These are phyloP conservation scores for Pholiota microspora DNA, from an alignment of 768 basidiomycete genomes.

Conservation along the genomic window DNA sequence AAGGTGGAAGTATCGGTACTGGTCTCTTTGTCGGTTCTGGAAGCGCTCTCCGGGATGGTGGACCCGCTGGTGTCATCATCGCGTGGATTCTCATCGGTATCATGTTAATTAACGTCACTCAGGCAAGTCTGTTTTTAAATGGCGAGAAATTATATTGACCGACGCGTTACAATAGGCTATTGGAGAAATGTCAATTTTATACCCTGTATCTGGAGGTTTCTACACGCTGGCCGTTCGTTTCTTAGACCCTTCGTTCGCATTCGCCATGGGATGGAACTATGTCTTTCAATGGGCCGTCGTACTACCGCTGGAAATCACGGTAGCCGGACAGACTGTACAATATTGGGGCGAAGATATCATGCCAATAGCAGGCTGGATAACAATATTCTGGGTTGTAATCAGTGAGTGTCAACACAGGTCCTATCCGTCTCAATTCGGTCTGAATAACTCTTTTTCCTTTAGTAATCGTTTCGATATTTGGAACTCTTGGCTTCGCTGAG, in stretches of 20 bases:
- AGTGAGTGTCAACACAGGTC: conserved; percentile 19
- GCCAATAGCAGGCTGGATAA: conserved; percentile 43
- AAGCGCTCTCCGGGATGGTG: conserved; percentile 34
- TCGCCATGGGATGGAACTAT: conserved; percentile 52
- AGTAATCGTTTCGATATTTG: conserved; percentile 40
- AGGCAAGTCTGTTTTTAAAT: conserved; percentile 23
- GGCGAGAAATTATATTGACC: neutral
- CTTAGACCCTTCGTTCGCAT: conserved; percentile 45
- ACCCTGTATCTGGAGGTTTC: conserved; percentile 48
- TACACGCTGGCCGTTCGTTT: conserved; percentile 46
- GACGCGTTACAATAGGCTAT: conserved; percentile 31
- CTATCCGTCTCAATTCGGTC: neutral
- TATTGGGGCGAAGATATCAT: conserved; percentile 39
- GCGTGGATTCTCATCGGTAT: conserved; percentile 44
- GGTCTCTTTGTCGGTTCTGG: conserved; percentile 49
- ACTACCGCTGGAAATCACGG: conserved; percentile 43
- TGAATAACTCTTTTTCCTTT: neutral
- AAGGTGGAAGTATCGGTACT: conserved; percentile 48
- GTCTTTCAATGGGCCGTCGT: conserved; percentile 45
- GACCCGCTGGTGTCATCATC: conserved; percentile 43
- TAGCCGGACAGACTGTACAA: conserved; percentile 41
- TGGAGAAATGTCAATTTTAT: conserved; percentile 49
- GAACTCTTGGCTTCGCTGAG: conserved; percentile 46
- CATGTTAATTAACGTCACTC: conserved; percentile 49
- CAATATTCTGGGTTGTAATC: conserved; percentile 41